Percentiles rank a stretch among this genome's conserved stretches.
phyloP scores from a whole-genome alignment of 129 eudicot species.

The carrot (Daucus carota) region DH1_v3.0 NC_030381.2:36252001-36252500 shows the following conservation, averaged over 20 bases:
- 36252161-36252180: background rate
- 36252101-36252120: background rate
- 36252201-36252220: too few relatives aligned
- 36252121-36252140: background rate
- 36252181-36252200: too few relatives aligned
- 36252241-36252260: background rate
- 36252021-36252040: conserved; percentile 78
- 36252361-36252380: background rate
- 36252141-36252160: too few relatives aligned
- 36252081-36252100: conserved; percentile 74
- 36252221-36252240: too few relatives aligned
- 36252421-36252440: conserved; percentile 96
- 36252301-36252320: background rate
- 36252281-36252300: background rate
- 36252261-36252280: background rate
- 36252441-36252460: conserved; percentile 90
- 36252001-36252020: conserved; percentile 92
- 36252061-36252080: conserved; percentile 99
- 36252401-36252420: conserved; percentile 57
- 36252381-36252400: background rate
- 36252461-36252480: conserved; percentile 88
- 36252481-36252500: conserved; percentile 77
- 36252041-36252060: conserved; percentile 83
- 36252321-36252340: background rate
- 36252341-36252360: background rate